Conservation (phyloP, 2,329 filamentous ascomycete species). For the Nemania serpens region DNA sequence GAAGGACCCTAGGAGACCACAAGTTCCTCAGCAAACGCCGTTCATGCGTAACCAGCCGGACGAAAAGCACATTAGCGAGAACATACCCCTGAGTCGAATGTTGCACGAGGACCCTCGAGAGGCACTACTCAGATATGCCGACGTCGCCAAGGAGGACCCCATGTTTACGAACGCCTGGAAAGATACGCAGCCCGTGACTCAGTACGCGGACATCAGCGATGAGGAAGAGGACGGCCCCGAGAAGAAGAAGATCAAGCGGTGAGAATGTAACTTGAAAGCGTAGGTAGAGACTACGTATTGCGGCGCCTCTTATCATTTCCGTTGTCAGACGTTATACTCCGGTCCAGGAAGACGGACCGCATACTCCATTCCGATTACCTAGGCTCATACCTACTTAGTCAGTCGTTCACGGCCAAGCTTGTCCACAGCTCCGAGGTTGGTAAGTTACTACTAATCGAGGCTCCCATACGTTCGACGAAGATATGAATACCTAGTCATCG, state of each 20-base stretch:
- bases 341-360: not conserved
- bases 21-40: slow-evolving; percentile 81
- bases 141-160: slow-evolving; percentile 89
- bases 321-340: not conserved
- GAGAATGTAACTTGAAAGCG: slow-evolving; percentile 32
- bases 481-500: too few species aligned
- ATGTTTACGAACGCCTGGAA: slow-evolving; percentile 95
- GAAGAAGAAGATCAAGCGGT: slow-evolving; percentile 65
- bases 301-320: not conserved
- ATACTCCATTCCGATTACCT: not conserved
- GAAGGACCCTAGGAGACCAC: slow-evolving; percentile 80
- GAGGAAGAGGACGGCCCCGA: slow-evolving; percentile 76
- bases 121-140: slow-evolving; percentile 91
- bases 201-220: slow-evolving; percentile 89
- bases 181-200: slow-evolving; percentile 86
- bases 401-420: not conserved
- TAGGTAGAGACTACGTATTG: not conserved
- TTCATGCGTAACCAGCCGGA: slow-evolving; percentile 91
- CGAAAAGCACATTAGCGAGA: slow-evolving; percentile 83
- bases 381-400: not conserved
- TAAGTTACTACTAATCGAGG: slow-evolving; percentile 7
- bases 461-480: too few species aligned
- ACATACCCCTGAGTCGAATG: slow-evolving; percentile 89
- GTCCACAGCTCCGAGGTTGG: not conserved
- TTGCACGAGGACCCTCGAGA: slow-evolving; percentile 95